These are phyloP conservation scores for Fusarium sp. DNA, from an alignment of 2,329 filamentous ascomycete species.

Conservation along the genomic window DNA sequence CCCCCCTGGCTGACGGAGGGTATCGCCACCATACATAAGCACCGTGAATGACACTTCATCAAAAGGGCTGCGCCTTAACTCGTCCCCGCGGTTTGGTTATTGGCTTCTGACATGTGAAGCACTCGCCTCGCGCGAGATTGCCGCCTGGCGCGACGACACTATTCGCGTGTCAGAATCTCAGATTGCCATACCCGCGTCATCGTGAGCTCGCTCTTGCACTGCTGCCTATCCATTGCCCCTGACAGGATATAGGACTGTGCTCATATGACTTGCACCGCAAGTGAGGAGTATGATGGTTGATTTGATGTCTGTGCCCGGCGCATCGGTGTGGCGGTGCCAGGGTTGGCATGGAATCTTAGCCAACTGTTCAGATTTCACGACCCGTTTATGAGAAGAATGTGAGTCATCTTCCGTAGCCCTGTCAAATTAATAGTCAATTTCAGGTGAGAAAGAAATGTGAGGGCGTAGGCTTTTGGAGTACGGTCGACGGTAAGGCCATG, in stretches of 20 bases:
- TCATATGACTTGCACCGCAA: conserved; percentile 14
- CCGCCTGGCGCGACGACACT: conserved; percentile 13
- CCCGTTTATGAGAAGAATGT: conserved; percentile 13
- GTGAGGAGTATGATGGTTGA: conserved; percentile 2
- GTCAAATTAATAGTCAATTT: neutral
- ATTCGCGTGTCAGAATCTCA: conserved; percentile 12
- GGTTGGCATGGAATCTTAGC: conserved; percentile 3
- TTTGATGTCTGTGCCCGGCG: conserved; percentile 23
- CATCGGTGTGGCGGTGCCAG: conserved; percentile 40
- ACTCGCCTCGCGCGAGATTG: conserved; percentile 1
- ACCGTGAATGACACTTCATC: conserved; percentile 26
- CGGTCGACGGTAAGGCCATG: conserved; percentile 3
- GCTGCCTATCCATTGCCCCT: conserved; percentile 40
- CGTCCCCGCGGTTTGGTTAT: conserved; percentile 17
- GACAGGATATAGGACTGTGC: conserved; percentile 1
- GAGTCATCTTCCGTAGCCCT: conserved; percentile 24
- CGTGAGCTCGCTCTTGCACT: conserved; percentile 23
- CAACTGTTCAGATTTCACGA: conserved; percentile 15
- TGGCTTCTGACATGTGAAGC: conserved; percentile 24
- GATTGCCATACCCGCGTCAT: conserved; percentile 20
- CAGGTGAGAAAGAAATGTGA: neutral
- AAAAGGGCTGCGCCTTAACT: conserved; percentile 14
- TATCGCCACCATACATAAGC: conserved; percentile 28
- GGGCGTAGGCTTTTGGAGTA: neutral
- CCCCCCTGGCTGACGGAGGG: conserved; percentile 12